Evolutionary conservation across 2,329 filamentous ascomycete genomes (phyloP), one percentile per base, ranked within the genome.

Genomic region (Gaeumannomyces sp.): DNA sequence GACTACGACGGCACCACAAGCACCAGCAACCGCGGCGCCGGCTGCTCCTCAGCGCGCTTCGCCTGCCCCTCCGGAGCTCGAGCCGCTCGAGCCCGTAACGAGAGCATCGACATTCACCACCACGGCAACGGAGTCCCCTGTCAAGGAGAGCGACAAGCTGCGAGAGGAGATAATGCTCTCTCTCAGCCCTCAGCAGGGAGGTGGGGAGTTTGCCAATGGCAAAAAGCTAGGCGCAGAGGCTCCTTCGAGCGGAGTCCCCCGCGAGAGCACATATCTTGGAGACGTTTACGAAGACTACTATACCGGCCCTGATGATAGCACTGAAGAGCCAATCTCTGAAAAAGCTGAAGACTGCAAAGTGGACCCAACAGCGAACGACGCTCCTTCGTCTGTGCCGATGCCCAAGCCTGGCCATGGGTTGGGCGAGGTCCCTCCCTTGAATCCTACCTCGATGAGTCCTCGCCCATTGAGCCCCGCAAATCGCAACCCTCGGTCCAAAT

Each of bases 91-190:
- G 27, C 71, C 73, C 8, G 69, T 83, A 29, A 75, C 78, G 64
- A 76, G 80, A 3, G 75, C 77, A 31, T 72, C 76, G 8, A 82
- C 80, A 0, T 73, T 80, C 61, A 84, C 82, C 70, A 83, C 81
- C 0, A 71, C 76, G 13, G 60, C 58, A 1, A 80, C 80, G 13
- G 80, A 81, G 10, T 78, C 82, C 0, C 81, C 85, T 35, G 79
- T 88, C 66, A 85, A 88, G 68, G 89, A 92, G 70, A 92, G 85
- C 70, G 90, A 93, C 68, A 81, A 84, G 65, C 74, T 93, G 60
- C 83, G 87, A 33, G 88, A 91, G 66, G 91, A 93, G 70, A 93
- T 93, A 64, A 86, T 92, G 64, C 86, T 85, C 65, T 90, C 86
- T 58, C 78, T 93, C 2, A 87, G 82, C 64, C 83, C 87, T 0